These are phyloP conservation scores for Clavariopsis aquatica DNA, from an alignment of 495 filamentous ascomycete species.

Conservation along the genomic window DNA sequence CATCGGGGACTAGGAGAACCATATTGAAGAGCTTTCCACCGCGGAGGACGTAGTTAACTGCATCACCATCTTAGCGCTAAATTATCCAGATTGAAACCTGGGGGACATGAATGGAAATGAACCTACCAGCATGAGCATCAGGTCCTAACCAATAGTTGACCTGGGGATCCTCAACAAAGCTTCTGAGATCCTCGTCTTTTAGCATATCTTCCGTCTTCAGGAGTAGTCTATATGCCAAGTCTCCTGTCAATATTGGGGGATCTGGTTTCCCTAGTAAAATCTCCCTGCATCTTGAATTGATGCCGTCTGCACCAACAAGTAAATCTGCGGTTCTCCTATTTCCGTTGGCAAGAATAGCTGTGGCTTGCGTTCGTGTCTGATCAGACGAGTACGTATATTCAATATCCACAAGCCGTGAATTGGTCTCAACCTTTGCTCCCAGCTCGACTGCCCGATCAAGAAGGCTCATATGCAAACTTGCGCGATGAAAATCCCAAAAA, in stretches of 20 bases:
- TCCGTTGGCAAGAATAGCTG: slow-evolving; percentile 37
- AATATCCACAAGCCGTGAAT: slow-evolving; percentile 35
- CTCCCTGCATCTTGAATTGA: slow-evolving; percentile 44
- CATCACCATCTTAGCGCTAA: neutral
- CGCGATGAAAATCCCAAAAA: slow-evolving; percentile 36
- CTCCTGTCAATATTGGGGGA: slow-evolving; percentile 57
- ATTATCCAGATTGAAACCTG: neutral
- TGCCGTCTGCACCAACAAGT: slow-evolving; percentile 47
- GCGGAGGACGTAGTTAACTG: slow-evolving; percentile 62
- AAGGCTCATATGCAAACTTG: slow-evolving; percentile 23
- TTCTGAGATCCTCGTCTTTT: slow-evolving; percentile 51
- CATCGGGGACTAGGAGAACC: slow-evolving; percentile 69
- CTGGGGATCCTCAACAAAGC: slow-evolving; percentile 54
- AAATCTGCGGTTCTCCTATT: slow-evolving; percentile 36
- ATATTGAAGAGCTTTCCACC: slow-evolving; percentile 68
- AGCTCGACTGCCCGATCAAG: slow-evolving; percentile 26
- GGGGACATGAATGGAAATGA: neutral
- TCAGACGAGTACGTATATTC: slow-evolving; percentile 5
- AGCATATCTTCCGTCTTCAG: slow-evolving; percentile 57
- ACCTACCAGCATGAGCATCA: slow-evolving; percentile 57
- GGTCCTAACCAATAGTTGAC: slow-evolving; percentile 77
- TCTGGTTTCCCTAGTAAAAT: slow-evolving; percentile 36
- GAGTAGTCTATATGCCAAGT: slow-evolving; percentile 67
- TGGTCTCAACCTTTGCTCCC: slow-evolving; percentile 33
- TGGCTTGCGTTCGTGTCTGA: slow-evolving; percentile 5